Base-by-base conservation (phyloP, 495 filamentous ascomycete species). In the Penicillium robsamsonii region DNA sequence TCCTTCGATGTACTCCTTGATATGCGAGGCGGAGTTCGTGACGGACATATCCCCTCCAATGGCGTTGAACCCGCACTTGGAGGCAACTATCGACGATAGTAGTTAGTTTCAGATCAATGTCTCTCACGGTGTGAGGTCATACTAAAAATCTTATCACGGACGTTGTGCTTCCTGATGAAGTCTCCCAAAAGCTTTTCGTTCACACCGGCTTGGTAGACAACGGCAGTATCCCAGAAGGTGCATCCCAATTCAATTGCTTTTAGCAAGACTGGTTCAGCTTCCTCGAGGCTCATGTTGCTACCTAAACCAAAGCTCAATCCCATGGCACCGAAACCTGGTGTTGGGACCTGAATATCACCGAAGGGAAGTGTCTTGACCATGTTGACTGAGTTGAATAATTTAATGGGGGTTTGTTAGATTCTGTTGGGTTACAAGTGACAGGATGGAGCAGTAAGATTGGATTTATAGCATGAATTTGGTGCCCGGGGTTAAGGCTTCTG, bases 181-280 rank as follows among this genome's bases (percentile, higher is more conserved):
- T 79, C 77, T 24, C 79, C 79, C 0, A 81, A 72, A 3, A 81
- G 71, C 60, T 78, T 78, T 53, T 79, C 76, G 38, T 79, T 79
- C 5, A 75, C 69, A 37, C 76, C 76, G 6, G 75, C 75, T 60
- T 69, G 61, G 51, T 81, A 80, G 6, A 75, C 74, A 44, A 79
- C 77, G 42, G 78, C 78, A 38, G 77, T 80, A 53, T 81, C 78
- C 78, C 78, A 81, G 61, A 81, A 81, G 4, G 75, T 80, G 46
- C 77, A 81, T 10, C 77, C 77, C 7, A 81, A 52, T 47, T 81
- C 77, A 53, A 81, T 73, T 1, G 77, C 78, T 55, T 79, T 79
- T 40, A 78, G 54, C 1, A 81, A 60, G 0, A 81, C 77, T 24
- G 78, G 78, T 44, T 81, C 78, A 9, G 78, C 75, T 58, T 81